Percentiles rank a stretch among this genome's conserved stretches.
Conservation (phyloP, 2,329 filamentous ascomycete species). For the Ophiostoma angusticollis region DNA sequence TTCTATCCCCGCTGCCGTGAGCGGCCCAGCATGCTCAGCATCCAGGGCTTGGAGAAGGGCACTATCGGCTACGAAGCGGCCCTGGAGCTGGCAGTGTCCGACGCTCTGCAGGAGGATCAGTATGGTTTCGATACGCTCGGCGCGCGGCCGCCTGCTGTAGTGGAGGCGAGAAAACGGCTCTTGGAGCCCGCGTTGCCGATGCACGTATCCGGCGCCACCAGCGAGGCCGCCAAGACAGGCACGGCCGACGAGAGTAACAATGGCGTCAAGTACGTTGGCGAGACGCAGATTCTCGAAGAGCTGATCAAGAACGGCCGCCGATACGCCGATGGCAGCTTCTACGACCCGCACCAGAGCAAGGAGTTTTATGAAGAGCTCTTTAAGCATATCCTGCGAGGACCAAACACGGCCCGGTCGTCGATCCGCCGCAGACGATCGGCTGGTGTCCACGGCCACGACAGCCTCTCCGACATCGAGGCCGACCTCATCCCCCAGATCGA, state of each 20-base stretch:
- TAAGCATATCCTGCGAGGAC: conserved; percentile 43
- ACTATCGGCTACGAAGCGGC: conserved; percentile 58
- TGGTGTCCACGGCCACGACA: conserved; percentile 2
- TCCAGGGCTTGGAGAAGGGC: conserved; percentile 58
- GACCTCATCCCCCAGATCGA: conserved; percentile 57
- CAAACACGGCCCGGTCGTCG: conserved; percentile 32
- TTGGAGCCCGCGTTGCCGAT: conserved; percentile 31
- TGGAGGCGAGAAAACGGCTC: conserved; percentile 45
- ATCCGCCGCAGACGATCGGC: conserved; percentile 42
- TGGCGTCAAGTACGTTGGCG: conserved; percentile 42
- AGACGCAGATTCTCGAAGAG: conserved; percentile 44
- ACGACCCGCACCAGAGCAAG: conserved; percentile 35
- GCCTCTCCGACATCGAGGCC: conserved; percentile 16
- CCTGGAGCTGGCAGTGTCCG: conserved; percentile 50
- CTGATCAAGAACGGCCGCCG: conserved; percentile 43
- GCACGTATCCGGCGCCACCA: not conserved
- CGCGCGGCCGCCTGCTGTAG: conserved; percentile 39
- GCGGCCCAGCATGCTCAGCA: conserved; percentile 58
- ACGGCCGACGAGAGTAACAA: conserved; percentile 16
- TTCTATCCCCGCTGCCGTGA: conserved; percentile 48
- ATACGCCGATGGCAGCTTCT: conserved; percentile 40
- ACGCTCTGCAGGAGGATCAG: conserved; percentile 50
- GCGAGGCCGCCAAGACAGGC: not conserved
- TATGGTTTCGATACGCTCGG: conserved; percentile 45
- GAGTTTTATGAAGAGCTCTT: conserved; percentile 53